A percentile compares a stretch with the other conserved stretches of the same genome.
Conservation (phyloP, 352 stramenopile species). For the Globisporangium ultimum region DNA sequence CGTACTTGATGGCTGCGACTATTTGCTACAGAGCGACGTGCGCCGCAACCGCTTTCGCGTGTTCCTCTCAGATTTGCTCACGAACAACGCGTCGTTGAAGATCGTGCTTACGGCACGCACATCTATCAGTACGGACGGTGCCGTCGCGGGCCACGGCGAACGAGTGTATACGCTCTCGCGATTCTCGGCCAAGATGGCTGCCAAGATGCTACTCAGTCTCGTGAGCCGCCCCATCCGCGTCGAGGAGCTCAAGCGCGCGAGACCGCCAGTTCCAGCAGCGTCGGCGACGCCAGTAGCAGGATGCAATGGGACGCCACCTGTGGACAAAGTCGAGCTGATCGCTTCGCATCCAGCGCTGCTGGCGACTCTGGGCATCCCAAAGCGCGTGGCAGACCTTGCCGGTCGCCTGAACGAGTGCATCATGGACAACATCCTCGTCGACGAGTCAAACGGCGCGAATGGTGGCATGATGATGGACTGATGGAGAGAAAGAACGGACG, state of each 20-base stretch:
- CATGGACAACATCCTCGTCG: conserved; percentile 63
- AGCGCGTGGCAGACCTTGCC: conserved; percentile 67
- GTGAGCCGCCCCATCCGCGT: conserved; percentile 68
- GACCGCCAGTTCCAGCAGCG: conserved; percentile 5
- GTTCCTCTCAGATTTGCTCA: conserved; percentile 68
- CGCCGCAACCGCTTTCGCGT: conserved; percentile 57
- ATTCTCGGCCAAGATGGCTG: conserved; percentile 68
- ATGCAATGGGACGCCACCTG: conserved; percentile 13
- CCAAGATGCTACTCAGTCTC: conserved; percentile 72
- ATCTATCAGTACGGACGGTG: conserved; percentile 60
- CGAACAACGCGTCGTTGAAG: conserved; percentile 69
- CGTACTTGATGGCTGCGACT: conserved; percentile 73
- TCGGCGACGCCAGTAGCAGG: no score
- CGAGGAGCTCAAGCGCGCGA: conserved; percentile 56
- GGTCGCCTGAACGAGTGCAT: conserved; percentile 59
- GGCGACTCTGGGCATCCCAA: conserved; percentile 58
- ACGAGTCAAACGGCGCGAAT: conserved; percentile 16
- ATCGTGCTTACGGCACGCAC: conserved; percentile 61
- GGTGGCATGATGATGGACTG: conserved; percentile 16
- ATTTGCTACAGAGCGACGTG: conserved; percentile 43
- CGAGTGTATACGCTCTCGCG: conserved; percentile 61
- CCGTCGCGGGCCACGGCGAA: conserved; percentile 65
- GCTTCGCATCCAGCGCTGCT: conserved; percentile 63
- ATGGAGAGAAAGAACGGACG: conserved; percentile 1
- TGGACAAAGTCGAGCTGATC: conserved; percentile 72